Evolutionary conservation across 768 basidiomycete species (phyloP).

Genomic region (Leccinellum luteum): DNA sequence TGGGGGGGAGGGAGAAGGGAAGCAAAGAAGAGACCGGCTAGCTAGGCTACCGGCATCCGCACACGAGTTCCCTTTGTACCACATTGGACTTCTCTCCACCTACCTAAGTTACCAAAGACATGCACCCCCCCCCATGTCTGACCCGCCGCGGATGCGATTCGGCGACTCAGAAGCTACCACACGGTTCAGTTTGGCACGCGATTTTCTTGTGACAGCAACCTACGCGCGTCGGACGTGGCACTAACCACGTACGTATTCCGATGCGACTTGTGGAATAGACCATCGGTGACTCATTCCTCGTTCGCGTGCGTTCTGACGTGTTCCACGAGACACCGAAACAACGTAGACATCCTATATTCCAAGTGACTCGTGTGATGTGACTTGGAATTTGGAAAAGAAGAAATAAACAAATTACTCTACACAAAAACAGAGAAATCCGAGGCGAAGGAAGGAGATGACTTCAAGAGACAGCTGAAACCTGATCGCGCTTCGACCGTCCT

Average conservation of each 20-base stretch:
- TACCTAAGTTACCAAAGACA: no score
- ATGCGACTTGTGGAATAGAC: neutral
- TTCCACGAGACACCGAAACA: neutral
- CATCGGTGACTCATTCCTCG: neutral
- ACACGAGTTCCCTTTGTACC: neutral
- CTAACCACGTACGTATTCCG: neutral
- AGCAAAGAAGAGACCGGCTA: neutral
- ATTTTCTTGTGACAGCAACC: neutral
- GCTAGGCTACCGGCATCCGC: neutral
- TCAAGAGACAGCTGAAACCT: slow-evolving; percentile 2
- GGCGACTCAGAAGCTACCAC: slow-evolving; percentile 5
- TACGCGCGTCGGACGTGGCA: neutral
- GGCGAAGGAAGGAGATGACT: neutral
- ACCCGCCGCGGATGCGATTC: neutral
- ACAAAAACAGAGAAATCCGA: neutral
- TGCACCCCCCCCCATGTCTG: slow-evolving; percentile 4
- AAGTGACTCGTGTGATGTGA: neutral
- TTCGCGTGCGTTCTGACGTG: neutral
- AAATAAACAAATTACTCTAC: neutral
- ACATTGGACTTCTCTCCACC: neutral
- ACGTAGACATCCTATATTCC: neutral
- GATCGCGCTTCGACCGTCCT: neutral
- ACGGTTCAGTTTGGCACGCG: neutral
- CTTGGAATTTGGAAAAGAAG: neutral
- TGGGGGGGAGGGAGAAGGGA: neutral